phyloP scores from a whole-genome alignment of 164 flowering plant species.

The Aristolochia fimbriata region DNA sequence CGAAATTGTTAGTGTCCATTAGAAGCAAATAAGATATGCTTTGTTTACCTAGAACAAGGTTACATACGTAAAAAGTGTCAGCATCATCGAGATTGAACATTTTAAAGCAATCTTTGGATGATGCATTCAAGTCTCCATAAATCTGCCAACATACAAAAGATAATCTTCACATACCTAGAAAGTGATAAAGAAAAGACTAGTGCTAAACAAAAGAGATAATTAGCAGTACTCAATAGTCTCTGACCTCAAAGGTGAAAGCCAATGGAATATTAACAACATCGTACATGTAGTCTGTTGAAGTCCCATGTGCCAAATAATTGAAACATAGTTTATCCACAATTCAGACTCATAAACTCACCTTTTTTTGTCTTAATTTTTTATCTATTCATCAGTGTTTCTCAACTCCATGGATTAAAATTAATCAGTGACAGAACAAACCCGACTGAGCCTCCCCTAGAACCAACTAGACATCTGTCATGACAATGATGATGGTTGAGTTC shows the following conservation, averaged over 20 bases:
- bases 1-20: background rate
- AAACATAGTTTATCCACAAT: background rate
- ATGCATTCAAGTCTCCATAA: constrained; percentile 69
- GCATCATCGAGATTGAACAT: constrained; percentile 90
- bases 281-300: constrained; percentile 96
- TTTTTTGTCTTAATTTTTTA: background rate
- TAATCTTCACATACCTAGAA: background rate
- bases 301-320: constrained; percentile 97
- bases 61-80: constrained; percentile 54
- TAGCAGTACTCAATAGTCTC: constrained; percentile 9
- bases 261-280: constrained; percentile 77
- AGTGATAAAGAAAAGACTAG: background rate
- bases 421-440: constrained; percentile 44
- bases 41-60: background rate
- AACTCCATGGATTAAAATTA: background rate
- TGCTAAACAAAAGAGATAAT: background rate
- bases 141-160: constrained; percentile 37
- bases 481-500: constrained; percentile 64
- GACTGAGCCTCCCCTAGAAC: constrained; percentile 99
- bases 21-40: no score
- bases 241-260: constrained; percentile 98
- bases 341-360: no score
- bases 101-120: constrained; percentile 78
- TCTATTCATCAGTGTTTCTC: no score
- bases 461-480: constrained; percentile 73